Evolutionary conservation across 768 basidiomycete species (phyloP), one percentile per base, ranked within the genome.

Genomic region (Gyrodon lividus): DNA sequence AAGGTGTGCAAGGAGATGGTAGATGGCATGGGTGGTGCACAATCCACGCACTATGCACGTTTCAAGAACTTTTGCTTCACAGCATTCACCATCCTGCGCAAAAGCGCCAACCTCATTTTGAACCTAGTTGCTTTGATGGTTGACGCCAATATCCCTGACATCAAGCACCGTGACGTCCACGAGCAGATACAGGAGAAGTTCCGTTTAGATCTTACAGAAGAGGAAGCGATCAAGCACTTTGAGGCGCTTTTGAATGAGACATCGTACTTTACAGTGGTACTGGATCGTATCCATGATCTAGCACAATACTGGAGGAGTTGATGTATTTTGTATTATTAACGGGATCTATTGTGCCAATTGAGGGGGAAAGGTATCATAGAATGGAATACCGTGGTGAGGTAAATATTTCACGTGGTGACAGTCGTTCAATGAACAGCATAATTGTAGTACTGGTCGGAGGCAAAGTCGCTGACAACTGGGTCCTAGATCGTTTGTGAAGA

Each of bases 1-100:
- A 99, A 99, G 68, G 90, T 99, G 35, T 98, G 95, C 72, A 95
- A 96, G 64, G 97, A 98, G 66, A 99, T 98, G 97, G 92, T 98
- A 0, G 97, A 99, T 66, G 96, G 91, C 10, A 96, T 99, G 94
- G 97, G 97, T n/a, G 96, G 97, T 10, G 86, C 91, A 1, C 83
- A 89, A 62, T 96, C 94, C 6, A 81, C 88, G n/a, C 96, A 98
- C 67, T 98, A 98, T 69, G 82, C 86, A 22, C 87, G 95, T 26
- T 99, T 99, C 83, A 94, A 98, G 70, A 88, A 84, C 59, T 88
- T 94, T 58, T 97, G 92, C 68, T 96, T 95, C 70, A 98, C 96
- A n/a, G 97, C 93, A 1, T 98, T 98, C 72, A 90, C 89, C 47
- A 93, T 92, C 63, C 80, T 98, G 50, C 84, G 96, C 59, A 98